Conservation (phyloP, 176 grass and related monocot genomes). For the maize (Zea mays) region Zm-B73-REFERENCE-NAM-5.0 NC_050098.1:120926501-120927000, state of each 20-base stretch:
- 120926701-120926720: conserved; percentile 56
- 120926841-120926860: neutral
- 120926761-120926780: neutral
- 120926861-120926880: conserved; percentile 23
- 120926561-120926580: conserved; percentile 61
- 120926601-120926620: conserved; percentile 67
- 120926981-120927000: conserved; percentile 7
- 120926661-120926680: conserved; percentile 64
- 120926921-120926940: conserved; percentile 10
- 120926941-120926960: neutral
- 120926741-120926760: conserved; percentile 19
- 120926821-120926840: neutral
- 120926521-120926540: conserved; percentile 21
- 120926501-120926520: neutral
- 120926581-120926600: conserved; percentile 78
- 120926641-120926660: conserved; percentile 54
- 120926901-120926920: neutral
- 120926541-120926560: conserved; percentile 19
- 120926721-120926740: conserved; percentile 64
- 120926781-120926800: conserved; percentile 1
- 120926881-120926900: neutral
- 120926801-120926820: neutral
- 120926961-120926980: neutral
- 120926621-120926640: conserved; percentile 84
- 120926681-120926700: conserved; percentile 56